Conservation (phyloP, 345 rosid species). For the Geranium rotundifolium region DNA sequence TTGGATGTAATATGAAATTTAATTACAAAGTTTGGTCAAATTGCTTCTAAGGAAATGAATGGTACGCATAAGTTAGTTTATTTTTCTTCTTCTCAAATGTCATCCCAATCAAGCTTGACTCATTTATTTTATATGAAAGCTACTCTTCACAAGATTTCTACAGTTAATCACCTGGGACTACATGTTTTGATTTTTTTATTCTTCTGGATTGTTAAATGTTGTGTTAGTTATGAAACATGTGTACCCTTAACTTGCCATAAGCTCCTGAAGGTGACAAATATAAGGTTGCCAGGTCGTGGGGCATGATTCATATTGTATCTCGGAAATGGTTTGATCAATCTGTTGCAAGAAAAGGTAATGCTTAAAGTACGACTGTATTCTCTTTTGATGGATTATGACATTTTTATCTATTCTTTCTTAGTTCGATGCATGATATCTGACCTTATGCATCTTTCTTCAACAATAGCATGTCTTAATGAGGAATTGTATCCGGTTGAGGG, state of each 20-base stretch:
- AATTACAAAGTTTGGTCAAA: not conserved
- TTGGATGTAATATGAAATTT: not conserved
- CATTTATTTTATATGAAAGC: not conserved
- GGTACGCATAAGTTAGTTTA: not conserved
- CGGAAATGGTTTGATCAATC: conserved; percentile 89
- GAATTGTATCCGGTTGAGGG: conserved; percentile 70
- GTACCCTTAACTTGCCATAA: conserved; percentile 46
- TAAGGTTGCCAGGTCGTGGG: conserved; percentile 87
- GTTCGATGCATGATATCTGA: conserved; percentile 11
- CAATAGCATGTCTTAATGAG: conserved; percentile 83
- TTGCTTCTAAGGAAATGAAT: not conserved
- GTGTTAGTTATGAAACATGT: conserved; percentile 1
- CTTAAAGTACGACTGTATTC: conserved; percentile 1
- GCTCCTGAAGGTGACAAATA: conserved; percentile 91
- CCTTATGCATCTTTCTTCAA: conserved; percentile 24
- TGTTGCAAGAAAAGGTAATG: conserved; percentile 62
- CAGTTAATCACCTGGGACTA: not conserved
- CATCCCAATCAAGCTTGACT: not conserved
- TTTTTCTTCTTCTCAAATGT: not conserved
- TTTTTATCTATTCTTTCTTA: not conserved
- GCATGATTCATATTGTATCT: conserved; percentile 63
- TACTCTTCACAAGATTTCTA: not conserved
- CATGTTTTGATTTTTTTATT: not conserved
- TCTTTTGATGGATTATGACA: not conserved
- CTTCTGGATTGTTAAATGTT: not conserved